phyloP scores from a whole-genome alignment of 2,329 filamentous ascomycete species.

The Neonectria faginata region DNA sequence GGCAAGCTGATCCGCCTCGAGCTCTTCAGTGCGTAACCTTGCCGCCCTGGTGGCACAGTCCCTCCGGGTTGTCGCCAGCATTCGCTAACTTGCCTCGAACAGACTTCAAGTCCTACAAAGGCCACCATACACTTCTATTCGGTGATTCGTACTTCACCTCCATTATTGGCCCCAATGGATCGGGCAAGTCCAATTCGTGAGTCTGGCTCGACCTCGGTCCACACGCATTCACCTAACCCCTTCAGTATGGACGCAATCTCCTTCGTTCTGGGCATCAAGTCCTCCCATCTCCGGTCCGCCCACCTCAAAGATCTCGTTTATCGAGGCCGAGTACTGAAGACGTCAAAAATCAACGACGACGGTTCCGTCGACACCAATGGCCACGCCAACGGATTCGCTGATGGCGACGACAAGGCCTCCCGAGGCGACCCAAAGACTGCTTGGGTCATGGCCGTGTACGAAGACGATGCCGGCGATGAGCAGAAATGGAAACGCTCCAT shows the following conservation, averaged over 20 bases:
- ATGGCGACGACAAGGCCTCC: conserved; percentile 72
- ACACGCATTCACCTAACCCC: conserved; percentile 19
- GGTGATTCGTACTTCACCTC: conserved; percentile 99
- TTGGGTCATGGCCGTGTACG: conserved; percentile 99
- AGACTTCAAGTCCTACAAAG: conserved; percentile 99
- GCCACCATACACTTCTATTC: conserved; percentile 92
- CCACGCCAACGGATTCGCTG: conserved; percentile 70
- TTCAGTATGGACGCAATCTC: conserved; percentile 97
- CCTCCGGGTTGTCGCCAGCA: conserved; percentile 7
- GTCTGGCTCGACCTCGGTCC: conserved; percentile 48
- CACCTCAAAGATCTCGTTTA: conserved; percentile 96
- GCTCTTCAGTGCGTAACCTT: conserved; percentile 79
- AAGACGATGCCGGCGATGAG: conserved; percentile 95
- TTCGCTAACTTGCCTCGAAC: conserved; percentile 52
- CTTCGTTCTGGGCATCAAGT: conserved; percentile 98
- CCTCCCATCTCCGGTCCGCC: conserved; percentile 93
- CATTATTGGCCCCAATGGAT: conserved; percentile 99
- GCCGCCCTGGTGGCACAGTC: conserved; percentile 1
- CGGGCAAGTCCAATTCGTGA: conserved; percentile 97
- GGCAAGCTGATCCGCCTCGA: conserved; percentile 96
- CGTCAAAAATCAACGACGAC: conserved; percentile 91
- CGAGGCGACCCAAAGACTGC: conserved; percentile 90
- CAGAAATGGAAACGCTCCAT: conserved; percentile 97
- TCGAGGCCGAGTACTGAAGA: conserved; percentile 91
- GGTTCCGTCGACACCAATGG: conserved; percentile 77